Conservation (phyloP, 2,329 filamentous ascomycete genomes). For the Aspergillus ibericus region DNA sequence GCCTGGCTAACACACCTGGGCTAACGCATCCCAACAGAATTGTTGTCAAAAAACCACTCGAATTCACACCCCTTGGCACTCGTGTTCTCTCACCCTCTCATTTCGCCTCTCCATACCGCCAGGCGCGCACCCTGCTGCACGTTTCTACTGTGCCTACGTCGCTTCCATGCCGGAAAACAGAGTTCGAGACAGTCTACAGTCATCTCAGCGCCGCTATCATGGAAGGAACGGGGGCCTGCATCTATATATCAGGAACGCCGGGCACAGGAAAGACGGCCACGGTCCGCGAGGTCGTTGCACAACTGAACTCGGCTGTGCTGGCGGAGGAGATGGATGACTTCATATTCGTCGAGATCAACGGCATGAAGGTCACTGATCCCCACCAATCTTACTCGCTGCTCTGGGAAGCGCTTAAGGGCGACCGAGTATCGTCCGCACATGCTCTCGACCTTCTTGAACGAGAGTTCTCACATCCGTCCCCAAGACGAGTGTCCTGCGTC, state of each 20-base stretch:
- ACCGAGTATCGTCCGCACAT: slow-evolving; percentile 87
- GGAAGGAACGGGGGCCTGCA: slow-evolving; percentile 90
- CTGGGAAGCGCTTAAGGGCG: slow-evolving; percentile 93
- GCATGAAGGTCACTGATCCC: slow-evolving; percentile 98
- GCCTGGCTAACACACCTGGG: slow-evolving; percentile 21
- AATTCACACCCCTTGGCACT: slow-evolving; percentile 94
- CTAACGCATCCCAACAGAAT: slow-evolving; percentile 47
- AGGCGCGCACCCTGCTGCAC: slow-evolving; percentile 84
- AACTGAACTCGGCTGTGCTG: slow-evolving; percentile 81
- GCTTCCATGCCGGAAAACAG: slow-evolving; percentile 85
- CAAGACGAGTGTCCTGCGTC: slow-evolving; percentile 88
- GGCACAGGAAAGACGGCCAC: slow-evolving; percentile 98
- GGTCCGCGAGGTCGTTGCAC: slow-evolving; percentile 88
- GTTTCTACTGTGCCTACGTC: slow-evolving; percentile 89
- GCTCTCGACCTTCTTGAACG: slow-evolving; percentile 86
- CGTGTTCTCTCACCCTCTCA: slow-evolving; percentile 75
- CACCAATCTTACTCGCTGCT: slow-evolving; percentile 93
- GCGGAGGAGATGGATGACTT: slow-evolving; percentile 96
- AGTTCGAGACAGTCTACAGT: slow-evolving; percentile 89
- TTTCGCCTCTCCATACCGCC: slow-evolving; percentile 80
- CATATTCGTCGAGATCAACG: slow-evolving; percentile 98
- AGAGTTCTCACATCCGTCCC: slow-evolving; percentile 89
- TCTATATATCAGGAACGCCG: slow-evolving; percentile 98
- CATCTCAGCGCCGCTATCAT: slow-evolving; percentile 93
- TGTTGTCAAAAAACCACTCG: slow-evolving; percentile 79